phyloP scores from a whole-genome alignment of 768 basidiomycete genomes.

The Daedaleopsis sinensis region DNA sequence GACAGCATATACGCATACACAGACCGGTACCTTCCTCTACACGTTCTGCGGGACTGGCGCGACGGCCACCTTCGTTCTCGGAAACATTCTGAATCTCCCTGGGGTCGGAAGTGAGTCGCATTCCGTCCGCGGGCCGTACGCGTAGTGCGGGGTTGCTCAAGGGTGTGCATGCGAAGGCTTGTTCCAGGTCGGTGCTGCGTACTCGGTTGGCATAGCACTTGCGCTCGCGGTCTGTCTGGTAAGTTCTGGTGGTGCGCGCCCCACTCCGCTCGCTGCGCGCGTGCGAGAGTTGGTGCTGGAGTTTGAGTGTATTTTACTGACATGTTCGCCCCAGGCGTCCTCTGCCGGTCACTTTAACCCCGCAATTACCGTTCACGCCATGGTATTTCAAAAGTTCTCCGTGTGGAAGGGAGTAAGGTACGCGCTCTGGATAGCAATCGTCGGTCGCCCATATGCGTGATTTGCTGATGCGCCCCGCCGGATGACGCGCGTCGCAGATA shows the following conservation, averaged over 20 bases:
- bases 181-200: slow-evolving; percentile 39
- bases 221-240: slow-evolving; percentile 32
- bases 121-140: not conserved
- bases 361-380: slow-evolving; percentile 54
- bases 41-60: slow-evolving; percentile 35
- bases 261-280: slow-evolving; percentile 8
- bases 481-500: slow-evolving; percentile 48
- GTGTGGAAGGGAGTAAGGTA: slow-evolving; percentile 52
- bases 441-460: too few relatives aligned
- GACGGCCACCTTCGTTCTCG: slow-evolving; percentile 33
- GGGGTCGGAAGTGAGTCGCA: slow-evolving; percentile 35
- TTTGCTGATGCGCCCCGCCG: not conserved
- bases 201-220: slow-evolving; percentile 41
- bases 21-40: slow-evolving; percentile 33
- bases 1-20: not conserved
- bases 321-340: slow-evolving; percentile 20
- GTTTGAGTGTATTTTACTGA: not conserved
- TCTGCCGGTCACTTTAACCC: slow-evolving; percentile 53
- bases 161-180: slow-evolving; percentile 29
- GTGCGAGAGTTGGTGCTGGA: not conserved
- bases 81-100: slow-evolving; percentile 25
- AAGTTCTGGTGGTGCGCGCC: too few relatives aligned
- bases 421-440: not conserved
- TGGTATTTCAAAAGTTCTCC: slow-evolving; percentile 61
- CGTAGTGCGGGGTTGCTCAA: not conserved